A percentile compares a stretch with the other conserved stretches of the same genome.
Conservation (phyloP, 306 rosid species). For the Glycine soja region DNA sequence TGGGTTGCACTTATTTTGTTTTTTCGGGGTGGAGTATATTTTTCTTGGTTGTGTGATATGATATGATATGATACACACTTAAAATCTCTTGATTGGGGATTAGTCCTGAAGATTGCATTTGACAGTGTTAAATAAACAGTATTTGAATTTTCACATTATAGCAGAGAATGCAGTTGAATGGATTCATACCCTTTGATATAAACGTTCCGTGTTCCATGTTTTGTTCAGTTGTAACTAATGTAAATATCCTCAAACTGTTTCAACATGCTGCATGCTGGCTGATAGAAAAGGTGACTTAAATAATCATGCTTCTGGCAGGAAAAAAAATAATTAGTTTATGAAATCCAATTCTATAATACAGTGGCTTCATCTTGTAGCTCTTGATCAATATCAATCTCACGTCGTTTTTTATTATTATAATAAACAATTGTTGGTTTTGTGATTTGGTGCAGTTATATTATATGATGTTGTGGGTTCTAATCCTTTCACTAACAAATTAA, state of each 20-base stretch:
- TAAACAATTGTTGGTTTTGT: no score
- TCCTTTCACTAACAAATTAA: no score
- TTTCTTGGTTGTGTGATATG: conserved; percentile 8
- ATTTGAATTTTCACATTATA: conserved; percentile 14
- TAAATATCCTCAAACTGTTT: conserved; percentile 14
- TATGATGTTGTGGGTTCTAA: no score
- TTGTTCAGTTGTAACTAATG: conserved; percentile 9
- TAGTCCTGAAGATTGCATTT: conserved; percentile 44
- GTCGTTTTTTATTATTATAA: background rate
- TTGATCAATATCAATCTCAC: background rate
- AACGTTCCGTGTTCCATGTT: background rate
- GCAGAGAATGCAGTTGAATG: conserved; percentile 15
- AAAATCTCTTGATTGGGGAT: conserved; percentile 46
- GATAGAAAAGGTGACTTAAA: background rate
- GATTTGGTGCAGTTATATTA: background rate
- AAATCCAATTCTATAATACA: background rate
- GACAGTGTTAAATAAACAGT: conserved; percentile 42
- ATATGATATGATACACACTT: conserved; percentile 31
- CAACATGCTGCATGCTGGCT: background rate
- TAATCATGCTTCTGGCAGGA: background rate
- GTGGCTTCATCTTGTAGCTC: background rate
- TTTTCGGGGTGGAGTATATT: conserved; percentile 14
- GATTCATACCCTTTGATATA: conserved; percentile 10
- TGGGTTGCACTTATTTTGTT: conserved; percentile 27
- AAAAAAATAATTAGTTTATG: background rate